Evolutionary conservation across 2,329 filamentous ascomycete species (phyloP).

Genomic region (Talaromyces rugulosus): DNA sequence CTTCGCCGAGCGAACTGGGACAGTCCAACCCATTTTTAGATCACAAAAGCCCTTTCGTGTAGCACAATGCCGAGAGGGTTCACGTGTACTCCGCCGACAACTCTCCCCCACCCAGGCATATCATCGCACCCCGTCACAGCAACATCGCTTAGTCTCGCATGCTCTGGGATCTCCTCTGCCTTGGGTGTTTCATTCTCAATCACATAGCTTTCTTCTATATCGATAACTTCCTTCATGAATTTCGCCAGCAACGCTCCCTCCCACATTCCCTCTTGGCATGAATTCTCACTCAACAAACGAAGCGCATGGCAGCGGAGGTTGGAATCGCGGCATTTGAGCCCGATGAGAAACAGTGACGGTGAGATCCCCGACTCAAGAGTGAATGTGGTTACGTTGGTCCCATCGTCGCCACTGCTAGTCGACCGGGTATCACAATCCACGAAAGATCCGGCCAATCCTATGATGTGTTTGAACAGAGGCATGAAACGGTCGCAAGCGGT

Average conservation of each 20-base stretch:
- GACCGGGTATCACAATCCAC: not conserved
- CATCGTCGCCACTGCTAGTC: not conserved
- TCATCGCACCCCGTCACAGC: not conserved
- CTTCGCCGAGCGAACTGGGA: too few relatives aligned
- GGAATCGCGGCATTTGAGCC: not conserved
- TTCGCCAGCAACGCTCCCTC: not conserved
- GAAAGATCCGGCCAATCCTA: not conserved
- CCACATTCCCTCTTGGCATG: not conserved
- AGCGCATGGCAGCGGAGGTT: not conserved
- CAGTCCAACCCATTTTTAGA: not conserved
- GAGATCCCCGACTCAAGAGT: not conserved
- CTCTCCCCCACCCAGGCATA: not conserved
- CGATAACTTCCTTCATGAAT: not conserved
- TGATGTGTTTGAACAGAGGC: not conserved
- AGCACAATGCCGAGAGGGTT: not conserved
- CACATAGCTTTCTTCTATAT: not conserved
- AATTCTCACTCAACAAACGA: not conserved
- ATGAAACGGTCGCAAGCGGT: not conserved
- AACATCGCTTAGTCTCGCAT: not conserved
- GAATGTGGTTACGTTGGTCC: not conserved
- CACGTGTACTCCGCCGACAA: not conserved
- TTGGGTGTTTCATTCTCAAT: not conserved
- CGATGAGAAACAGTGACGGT: not conserved
- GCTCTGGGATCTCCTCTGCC: not conserved
- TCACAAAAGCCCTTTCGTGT: not conserved